Base-by-base conservation (phyloP, 768 basidiomycete species). In the Phaffia tasmanica region DNA sequence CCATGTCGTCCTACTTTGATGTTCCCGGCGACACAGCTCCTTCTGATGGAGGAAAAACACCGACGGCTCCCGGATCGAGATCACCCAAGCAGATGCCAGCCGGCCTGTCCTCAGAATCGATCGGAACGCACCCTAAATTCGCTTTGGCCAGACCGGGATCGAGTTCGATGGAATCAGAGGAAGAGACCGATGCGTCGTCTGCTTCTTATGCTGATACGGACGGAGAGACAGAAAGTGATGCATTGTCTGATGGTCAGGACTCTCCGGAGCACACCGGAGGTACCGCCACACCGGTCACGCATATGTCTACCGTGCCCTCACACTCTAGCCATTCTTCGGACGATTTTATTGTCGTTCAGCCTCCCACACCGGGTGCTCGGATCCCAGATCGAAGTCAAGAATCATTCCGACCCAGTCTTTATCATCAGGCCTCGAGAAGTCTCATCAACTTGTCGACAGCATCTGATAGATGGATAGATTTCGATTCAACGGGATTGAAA, bases 361-460 rank as follows among this genome's bases (percentile, higher is more conserved):
- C 62, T 16, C 67, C 67, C 1, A 69, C 67, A 47, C 67, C 67
- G 1, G 63, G 63, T n/a, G 63, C 57, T 9, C 48, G 32, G 3
- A 51, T 56, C n/a, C 61, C 48, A 14, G 21, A 42, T 15, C 47
- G 57, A 42, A 49, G 32, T 19, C 67, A 69, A 62, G 67, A 69
- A 30, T 50, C 57, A 18, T 63, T 64, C 62, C 56, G 71, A 47
- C 72, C 71, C 3, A 59, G 56, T 25, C 68, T 73, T 27, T 72
- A 71, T 49, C 64, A 69, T 21, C 67, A 71, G 11, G 67, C 71
- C 18, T 72, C 73, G 14, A 57, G 64, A 32, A 70, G 69, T 35
- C 62, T 74, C 35, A 61, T 72, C 61, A 70, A 73, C 59, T 67
- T 72, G 30, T 65, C 61, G 18, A 29, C 57, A 9, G 55, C 67